Conservation (phyloP, 2,329 filamentous ascomycete genomes). For the Alternaria viburni region DNA sequence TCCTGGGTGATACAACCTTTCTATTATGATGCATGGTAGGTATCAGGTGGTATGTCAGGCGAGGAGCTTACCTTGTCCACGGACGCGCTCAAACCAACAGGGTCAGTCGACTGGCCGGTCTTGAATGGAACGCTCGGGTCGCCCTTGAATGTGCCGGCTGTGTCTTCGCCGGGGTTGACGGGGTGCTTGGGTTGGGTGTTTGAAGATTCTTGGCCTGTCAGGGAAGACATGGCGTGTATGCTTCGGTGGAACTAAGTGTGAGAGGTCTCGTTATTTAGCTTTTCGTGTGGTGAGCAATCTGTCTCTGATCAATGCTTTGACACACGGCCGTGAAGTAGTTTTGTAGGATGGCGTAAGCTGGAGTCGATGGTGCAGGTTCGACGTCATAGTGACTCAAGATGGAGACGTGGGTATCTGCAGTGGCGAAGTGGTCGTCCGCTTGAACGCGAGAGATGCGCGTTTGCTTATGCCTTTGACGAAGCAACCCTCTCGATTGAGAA, state of each 20-base stretch:
- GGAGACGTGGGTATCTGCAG: not conserved
- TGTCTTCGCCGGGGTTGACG: constrained; percentile 10
- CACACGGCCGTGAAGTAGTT: not conserved
- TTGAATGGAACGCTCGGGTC: constrained; percentile 12
- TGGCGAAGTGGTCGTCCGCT: not conserved
- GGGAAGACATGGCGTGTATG: constrained; percentile 14
- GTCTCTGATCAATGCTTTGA: not conserved
- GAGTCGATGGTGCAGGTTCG: not conserved
- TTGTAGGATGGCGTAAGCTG: not conserved
- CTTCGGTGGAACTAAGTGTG: too few relatives aligned
- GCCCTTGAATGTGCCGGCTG: constrained; percentile 4
- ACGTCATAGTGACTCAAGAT: constrained; percentile 12
- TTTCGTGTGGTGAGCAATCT: not conserved
- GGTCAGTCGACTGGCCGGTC: constrained; percentile 1
- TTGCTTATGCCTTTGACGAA: not conserved
- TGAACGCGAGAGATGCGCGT: not conserved
- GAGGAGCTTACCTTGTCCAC: constrained; percentile 11
- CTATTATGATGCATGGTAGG: not conserved
- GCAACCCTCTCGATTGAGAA: not conserved
- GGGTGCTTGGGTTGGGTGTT: constrained; percentile 19
- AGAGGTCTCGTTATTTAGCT: not conserved
- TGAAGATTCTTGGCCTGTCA: constrained; percentile 20
- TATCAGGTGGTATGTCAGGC: not conserved
- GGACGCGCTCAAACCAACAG: constrained; percentile 2
- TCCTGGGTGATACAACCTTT: not conserved